A percentile compares a stretch with the other conserved stretches of the same genome.
Evolutionary conservation across 1,284 basidiomycete genomes (phyloP).

Genomic region (Entoloma clypeatum): DNA sequence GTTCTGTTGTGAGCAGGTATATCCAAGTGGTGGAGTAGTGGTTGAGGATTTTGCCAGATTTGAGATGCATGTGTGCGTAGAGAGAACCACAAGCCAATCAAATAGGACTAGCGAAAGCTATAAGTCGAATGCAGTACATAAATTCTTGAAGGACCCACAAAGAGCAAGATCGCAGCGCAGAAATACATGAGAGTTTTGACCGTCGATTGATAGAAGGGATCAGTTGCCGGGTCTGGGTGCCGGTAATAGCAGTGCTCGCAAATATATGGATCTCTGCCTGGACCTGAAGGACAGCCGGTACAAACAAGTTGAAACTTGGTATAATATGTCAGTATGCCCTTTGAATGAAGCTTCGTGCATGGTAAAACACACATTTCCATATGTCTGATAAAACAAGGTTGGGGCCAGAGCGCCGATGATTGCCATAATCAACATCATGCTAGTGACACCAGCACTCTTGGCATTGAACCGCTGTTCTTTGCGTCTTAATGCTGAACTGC

Average conservation of each 20-base stretch:
- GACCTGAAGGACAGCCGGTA: constrained; percentile 75
- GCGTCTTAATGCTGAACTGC: constrained; percentile 84
- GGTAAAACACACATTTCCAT: constrained; percentile 79
- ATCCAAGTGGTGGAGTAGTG: constrained; percentile 70
- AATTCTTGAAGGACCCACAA: constrained; percentile 57
- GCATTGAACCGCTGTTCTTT: constrained; percentile 99
- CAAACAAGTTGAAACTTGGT: constrained; percentile 89
- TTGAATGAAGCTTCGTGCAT: constrained; percentile 5
- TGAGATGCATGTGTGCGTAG: constrained; percentile 97
- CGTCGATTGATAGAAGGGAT: constrained; percentile 95
- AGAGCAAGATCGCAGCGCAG: constrained; percentile 84
- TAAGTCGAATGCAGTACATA: constrained; percentile 7
- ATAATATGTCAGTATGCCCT: constrained; percentile 11
- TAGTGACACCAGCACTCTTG: constrained; percentile 96
- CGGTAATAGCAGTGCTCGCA: constrained; percentile 95
- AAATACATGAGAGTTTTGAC: constrained; percentile 95
- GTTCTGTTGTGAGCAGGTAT: constrained; percentile 56
- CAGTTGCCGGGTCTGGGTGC: constrained; percentile 87
- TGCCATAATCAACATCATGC: constrained; percentile 99
- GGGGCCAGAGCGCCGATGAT: constrained; percentile 96
- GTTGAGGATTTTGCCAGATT: constrained; percentile 98
- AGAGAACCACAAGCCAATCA: constrained; percentile 98
- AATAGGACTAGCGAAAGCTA: constrained; percentile 70
- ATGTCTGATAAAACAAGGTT: constrained; percentile 98
- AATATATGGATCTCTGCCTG: constrained; percentile 61